Evolutionary conservation across 2,329 filamentous ascomycete species (phyloP).

Genomic region (Pseudogymnoascus sp.): DNA sequence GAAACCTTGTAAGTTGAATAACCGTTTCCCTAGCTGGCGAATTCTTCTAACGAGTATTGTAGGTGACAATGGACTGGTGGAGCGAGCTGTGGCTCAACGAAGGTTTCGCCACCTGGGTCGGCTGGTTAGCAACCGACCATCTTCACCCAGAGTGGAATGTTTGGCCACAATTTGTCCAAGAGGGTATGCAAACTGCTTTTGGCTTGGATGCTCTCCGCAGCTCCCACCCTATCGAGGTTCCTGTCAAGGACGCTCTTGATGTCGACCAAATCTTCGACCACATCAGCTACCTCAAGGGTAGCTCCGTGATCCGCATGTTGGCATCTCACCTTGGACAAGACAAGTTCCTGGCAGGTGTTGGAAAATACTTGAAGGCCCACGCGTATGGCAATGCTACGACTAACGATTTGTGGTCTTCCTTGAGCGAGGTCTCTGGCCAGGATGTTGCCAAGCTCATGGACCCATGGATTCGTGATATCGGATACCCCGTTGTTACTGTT

Average conservation of each 20-base stretch:
- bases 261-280: conserved; percentile 97
- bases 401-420: conserved; percentile 79
- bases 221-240: conserved; percentile 93
- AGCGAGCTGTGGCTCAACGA: conserved; percentile 91
- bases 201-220: conserved; percentile 81
- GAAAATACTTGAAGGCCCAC: conserved; percentile 80
- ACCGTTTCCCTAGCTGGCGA: not conserved
- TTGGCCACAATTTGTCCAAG: conserved; percentile 95
- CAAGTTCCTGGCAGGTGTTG: conserved; percentile 83
- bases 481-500: conserved; percentile 83
- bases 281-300: conserved; percentile 95
- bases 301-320: conserved; percentile 93
- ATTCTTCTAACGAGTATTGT: not conserved
- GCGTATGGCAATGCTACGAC: conserved; percentile 88
- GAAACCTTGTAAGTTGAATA: conserved; percentile 59
- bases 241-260: conserved; percentile 85
- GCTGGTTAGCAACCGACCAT: conserved; percentile 84
- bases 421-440: conserved; percentile 79
- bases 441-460: conserved; percentile 85
- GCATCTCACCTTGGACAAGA: conserved; percentile 82
- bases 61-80: conserved; percentile 86
- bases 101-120: conserved; percentile 96
- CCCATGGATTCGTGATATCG: conserved; percentile 91
- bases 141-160: conserved; percentile 96
- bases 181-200: conserved; percentile 88